Base-by-base conservation (phyloP, 176 grass and related monocot species). In the Triticum timopheevii region DNA sequence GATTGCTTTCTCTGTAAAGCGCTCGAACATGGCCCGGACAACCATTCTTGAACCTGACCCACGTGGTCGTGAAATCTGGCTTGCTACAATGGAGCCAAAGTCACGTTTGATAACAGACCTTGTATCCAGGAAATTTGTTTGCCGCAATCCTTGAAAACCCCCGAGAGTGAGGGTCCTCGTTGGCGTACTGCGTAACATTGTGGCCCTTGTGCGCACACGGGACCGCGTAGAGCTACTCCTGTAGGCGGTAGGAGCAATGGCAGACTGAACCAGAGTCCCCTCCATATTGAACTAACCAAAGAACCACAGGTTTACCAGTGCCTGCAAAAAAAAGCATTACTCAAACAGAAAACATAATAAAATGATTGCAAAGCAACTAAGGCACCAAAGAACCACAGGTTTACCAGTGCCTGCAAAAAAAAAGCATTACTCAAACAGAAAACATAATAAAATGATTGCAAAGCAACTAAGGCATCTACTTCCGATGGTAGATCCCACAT, bases 1-100 rank as follows among this genome's bases (percentile, higher is more conserved):
- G 84, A 95, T 96, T 63, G 96, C 96, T 69, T 98, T 96, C 77
- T 98, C 96, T 3, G 93, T 98, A 67, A 95, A 98, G 22, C 92
- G 92, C 13, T 92, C 92, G 25, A 98, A 98, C 93, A 98, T 95
- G 58, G 97, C 97, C 22, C 82, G 79, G 31, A 95, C 90, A 11
- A 89, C 92, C 65, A 88, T 90, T 74, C 83, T 88, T 31, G 90
- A 88, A 0, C 69, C 84, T 2, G 50, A 62, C 13, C 83, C 92
- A 5, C 87, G 80, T 11, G 92, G 85, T 2, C 83, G 82, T 68
- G 91, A 85, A 65, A 92, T 84, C 52, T 94, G 90, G 61, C 85
- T 80, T 70, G 89, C 85, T 69, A 94, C 75, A 0, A 96, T 87
- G 70, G 90, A 83, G 5, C 70, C 65, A 45, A 94, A 88, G 78